Conservation (phyloP, 257 asterid species). For the Eustoma russellianum region DNA sequence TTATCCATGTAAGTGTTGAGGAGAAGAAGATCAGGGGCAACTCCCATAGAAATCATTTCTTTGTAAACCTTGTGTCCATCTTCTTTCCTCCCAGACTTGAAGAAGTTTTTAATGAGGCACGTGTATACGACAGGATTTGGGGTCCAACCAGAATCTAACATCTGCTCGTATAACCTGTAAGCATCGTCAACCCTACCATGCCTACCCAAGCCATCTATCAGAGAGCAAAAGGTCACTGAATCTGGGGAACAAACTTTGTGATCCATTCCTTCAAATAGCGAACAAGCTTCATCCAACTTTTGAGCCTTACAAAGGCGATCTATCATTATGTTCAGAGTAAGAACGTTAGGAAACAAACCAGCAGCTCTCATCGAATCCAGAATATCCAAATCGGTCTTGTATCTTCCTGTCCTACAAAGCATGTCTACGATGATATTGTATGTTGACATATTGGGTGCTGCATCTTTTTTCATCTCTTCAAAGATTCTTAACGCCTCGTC, state of each 20-base stretch:
- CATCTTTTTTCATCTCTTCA: constrained; percentile 78
- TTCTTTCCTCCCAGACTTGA: constrained; percentile 66
- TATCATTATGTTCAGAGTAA: constrained; percentile 79
- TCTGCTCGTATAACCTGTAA: constrained; percentile 66
- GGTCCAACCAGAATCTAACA: constrained; percentile 53
- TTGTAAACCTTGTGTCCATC: constrained; percentile 90
- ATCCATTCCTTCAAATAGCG: constrained; percentile 65
- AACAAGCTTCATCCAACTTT: constrained; percentile 70
- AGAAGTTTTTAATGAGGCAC: constrained; percentile 74
- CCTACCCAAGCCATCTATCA: constrained; percentile 91
- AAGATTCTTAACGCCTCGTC: constrained; percentile 65
- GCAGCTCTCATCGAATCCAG: constrained; percentile 55
- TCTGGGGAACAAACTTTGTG: constrained; percentile 55
- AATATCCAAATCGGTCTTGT: constrained; percentile 53
- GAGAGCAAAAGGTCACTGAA: constrained; percentile 66
- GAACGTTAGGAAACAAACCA: constrained; percentile 62
- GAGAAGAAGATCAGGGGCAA: constrained; percentile 63
- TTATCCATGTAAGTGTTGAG: constrained; percentile 89
- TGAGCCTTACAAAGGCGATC: constrained; percentile 88
- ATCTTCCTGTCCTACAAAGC: constrained; percentile 68
- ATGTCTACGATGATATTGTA: constrained; percentile 77
- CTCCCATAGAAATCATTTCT: constrained; percentile 61
- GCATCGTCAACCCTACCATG: constrained; percentile 84
- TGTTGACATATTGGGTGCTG: constrained; percentile 75
- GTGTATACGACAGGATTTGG: constrained; percentile 78